Evolutionary conservation across 1,284 basidiomycete species (phyloP).

Genomic region (Cutaneotrichosporon sp.): DNA sequence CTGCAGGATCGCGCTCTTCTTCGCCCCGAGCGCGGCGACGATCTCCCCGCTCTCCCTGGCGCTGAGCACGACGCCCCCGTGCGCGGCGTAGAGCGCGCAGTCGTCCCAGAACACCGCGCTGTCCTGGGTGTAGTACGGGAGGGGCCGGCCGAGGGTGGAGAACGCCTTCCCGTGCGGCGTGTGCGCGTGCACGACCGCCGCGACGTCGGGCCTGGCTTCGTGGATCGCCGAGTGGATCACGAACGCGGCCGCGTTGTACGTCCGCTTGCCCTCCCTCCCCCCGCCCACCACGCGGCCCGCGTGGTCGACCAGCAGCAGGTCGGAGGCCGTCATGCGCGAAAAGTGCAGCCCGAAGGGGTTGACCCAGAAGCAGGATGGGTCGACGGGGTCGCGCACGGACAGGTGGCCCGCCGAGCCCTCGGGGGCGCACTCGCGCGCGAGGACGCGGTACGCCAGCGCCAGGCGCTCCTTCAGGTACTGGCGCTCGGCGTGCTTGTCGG

Average conservation of each 20-base stretch:
- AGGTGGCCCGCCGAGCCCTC: slow-evolving; percentile 66
- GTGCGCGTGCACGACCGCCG: slow-evolving; percentile 67
- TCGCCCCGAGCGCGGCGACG: slow-evolving; percentile 47
- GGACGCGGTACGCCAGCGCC: slow-evolving; percentile 39
- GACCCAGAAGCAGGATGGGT: slow-evolving; percentile 58
- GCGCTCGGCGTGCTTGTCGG: slow-evolving; percentile 42
- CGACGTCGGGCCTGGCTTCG: slow-evolving; percentile 61
- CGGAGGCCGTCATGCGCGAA: slow-evolving; percentile 56
- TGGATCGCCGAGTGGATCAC: slow-evolving; percentile 63
- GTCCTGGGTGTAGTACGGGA: slow-evolving; percentile 34
- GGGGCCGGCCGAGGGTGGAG: slow-evolving; percentile 61
- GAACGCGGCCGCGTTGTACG: slow-evolving; percentile 58
- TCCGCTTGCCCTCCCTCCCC: slow-evolving; percentile 40
- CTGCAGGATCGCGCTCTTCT: slow-evolving; percentile 48
- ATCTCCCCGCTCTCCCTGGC: slow-evolving; percentile 52
- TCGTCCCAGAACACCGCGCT: slow-evolving; percentile 42
- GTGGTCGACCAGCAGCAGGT: slow-evolving; percentile 60
- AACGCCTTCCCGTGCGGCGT: slow-evolving; percentile 66
- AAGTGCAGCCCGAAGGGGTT: slow-evolving; percentile 58
- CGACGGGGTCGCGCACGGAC: slow-evolving; percentile 60
- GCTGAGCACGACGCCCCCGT: slow-evolving; percentile 53
- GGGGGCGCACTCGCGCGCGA: slow-evolving; percentile 61
- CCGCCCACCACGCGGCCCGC: slow-evolving; percentile 58
- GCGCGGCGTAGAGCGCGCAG: slow-evolving; percentile 42
- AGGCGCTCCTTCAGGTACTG: slow-evolving; percentile 61